Evolutionary conservation across 2,329 filamentous ascomycete species (phyloP), one percentile per base, ranked within the genome.

Genomic region (Biscogniauxia mediterranea): DNA sequence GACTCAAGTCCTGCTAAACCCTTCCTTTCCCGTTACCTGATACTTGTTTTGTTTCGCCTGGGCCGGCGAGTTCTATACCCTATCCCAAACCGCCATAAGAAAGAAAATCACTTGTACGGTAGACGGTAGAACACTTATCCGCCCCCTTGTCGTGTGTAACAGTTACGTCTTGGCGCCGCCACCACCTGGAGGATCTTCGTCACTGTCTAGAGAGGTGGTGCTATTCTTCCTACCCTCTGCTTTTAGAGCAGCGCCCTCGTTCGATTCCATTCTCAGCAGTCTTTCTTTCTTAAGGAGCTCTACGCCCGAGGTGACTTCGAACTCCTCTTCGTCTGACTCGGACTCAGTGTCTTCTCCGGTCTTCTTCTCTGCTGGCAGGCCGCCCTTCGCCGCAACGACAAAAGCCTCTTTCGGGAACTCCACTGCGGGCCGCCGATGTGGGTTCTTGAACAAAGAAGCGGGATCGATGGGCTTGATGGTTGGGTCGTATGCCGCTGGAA

Each of bases 401-500:
- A 70, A 32, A 52, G 69, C 62, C 59, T 71, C 71, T 53, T 66
- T 58, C 57, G 68, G 52, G 54, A 66, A 50, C 32, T 65, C 56
- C 9, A 63, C 46, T 55, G 55, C 56, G 19, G 64, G 62, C 59
- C 65, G 69, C 20, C 66, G 68, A 42, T 57, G 56, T 8, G 54
- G 58, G 59, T 59, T 70, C 60, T 66, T 67, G 49, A 73, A 55
- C 51, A 73, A 49, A 32, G 52, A 70, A 23, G 69, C 66, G 15
- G 72, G 72, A 55, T 80, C 77, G 54, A 84, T 76, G 0, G 84
- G 83, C 66, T 87, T 88, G 66, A 89, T 81, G 1, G 85, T 88
- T 0, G 86, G 85, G 64, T 89, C 86, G 64, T 87, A 89, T 23
- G 80, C 76, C 2, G 85, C 85, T 0, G 86, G 86, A 2, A 89